Percentiles rank a stretch among this genome's conserved stretches.
phyloP scores from a whole-genome alignment of 1,284 basidiomycete species.

The Bondarzewia mesenterica region DNA sequence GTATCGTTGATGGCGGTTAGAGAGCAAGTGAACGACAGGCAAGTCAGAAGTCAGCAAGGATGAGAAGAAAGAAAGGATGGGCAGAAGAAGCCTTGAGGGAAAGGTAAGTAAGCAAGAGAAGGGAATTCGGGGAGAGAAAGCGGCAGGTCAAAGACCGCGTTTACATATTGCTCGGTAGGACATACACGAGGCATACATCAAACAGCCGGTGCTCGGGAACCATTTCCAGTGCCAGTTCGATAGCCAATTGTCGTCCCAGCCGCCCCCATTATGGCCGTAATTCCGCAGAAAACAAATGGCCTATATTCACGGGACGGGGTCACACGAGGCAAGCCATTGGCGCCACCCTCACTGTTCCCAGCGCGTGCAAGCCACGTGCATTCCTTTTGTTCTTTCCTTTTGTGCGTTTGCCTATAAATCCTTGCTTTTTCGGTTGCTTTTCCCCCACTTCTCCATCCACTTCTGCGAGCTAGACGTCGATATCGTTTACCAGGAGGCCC shows the following conservation, averaged over 20 bases:
- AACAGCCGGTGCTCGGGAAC: not conserved
- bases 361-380: not conserved
- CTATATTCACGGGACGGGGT: not conserved
- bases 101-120: not conserved
- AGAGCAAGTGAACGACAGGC: constrained; percentile 1
- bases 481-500: not conserved
- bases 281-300: not conserved
- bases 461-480: not conserved
- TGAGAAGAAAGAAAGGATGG: not conserved
- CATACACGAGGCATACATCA: not conserved
- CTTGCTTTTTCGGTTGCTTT: not conserved
- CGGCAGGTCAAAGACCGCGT: not conserved
- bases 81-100: not conserved
- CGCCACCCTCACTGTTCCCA: not conserved
- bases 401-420: not conserved
- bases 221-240: too few relatives aligned
- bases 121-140: not conserved
- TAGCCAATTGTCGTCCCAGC: not conserved
- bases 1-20: not conserved
- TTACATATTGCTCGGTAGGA: not conserved
- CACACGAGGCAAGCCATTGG: not conserved
- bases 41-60: not conserved
- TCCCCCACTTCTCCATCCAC: not conserved
- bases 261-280: not conserved
- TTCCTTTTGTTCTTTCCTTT: not conserved